Percentiles rank a stretch among this genome's conserved stretches.
These are phyloP conservation scores for Typha latifolia DNA, from an alignment of 176 grass and related monocot species.

Conservation along the genomic window DNA sequence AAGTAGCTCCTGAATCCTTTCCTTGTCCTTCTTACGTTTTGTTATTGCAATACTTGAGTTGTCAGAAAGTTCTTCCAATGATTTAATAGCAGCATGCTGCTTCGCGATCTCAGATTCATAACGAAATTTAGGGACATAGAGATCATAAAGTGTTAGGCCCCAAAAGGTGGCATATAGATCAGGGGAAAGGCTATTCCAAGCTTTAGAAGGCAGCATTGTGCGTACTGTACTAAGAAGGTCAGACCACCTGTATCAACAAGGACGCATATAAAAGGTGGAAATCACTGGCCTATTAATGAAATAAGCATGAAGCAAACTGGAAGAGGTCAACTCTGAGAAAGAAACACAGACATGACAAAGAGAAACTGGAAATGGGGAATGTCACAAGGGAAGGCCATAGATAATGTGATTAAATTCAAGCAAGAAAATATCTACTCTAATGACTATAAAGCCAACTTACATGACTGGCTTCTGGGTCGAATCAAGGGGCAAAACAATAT, in stretches of 20 bases:
- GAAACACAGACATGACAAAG: too few species aligned
- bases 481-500: constrained; percentile 68
- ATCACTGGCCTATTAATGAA: background rate
- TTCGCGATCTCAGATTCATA: constrained; percentile 93
- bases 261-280: constrained; percentile 20
- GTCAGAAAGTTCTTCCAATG: constrained; percentile 90
- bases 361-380: too few species aligned
- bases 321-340: too few species aligned
- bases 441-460: constrained; percentile 33
- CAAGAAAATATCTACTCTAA: background rate
- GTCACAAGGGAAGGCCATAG: too few species aligned
- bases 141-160: constrained; percentile 95
- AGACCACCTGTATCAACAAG: constrained; percentile 53
- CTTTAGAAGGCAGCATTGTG: constrained; percentile 74
- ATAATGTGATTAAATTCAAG: background rate
- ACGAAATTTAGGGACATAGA: constrained; percentile 77
- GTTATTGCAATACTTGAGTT: constrained; percentile 90
- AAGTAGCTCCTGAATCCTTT: constrained; percentile 93
- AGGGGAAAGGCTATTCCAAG: constrained; percentile 86
- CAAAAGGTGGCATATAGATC: constrained; percentile 94
- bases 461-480: constrained; percentile 43
- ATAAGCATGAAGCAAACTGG: too few species aligned
- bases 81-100: constrained; percentile 82
- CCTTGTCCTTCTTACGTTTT: constrained; percentile 96
- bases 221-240: constrained; percentile 67